Conservation (phyloP, 2,329 filamentous ascomycete species). For the Cladosporium cucumerinum region DNA sequence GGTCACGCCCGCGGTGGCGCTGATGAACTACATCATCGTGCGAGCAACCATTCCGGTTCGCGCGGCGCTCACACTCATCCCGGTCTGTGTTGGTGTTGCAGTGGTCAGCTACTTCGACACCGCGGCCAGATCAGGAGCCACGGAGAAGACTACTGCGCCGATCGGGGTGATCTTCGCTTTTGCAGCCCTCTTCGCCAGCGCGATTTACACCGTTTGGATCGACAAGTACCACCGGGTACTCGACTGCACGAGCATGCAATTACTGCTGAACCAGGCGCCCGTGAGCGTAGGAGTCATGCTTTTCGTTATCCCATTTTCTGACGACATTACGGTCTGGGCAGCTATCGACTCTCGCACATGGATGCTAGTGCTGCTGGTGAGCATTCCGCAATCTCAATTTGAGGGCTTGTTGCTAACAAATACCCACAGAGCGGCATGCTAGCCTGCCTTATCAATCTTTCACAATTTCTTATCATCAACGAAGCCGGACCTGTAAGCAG, state of each 20-base stretch:
- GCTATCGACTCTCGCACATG: slow-evolving; percentile 42
- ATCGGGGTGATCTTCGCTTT: slow-evolving; percentile 65
- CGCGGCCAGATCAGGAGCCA: slow-evolving; percentile 38
- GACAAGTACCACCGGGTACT: slow-evolving; percentile 63
- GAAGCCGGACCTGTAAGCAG: slow-evolving; percentile 34
- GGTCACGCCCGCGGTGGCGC: slow-evolving; percentile 62
- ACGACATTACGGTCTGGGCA: slow-evolving; percentile 58
- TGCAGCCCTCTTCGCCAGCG: slow-evolving; percentile 60
- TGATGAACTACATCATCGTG: slow-evolving; percentile 64
- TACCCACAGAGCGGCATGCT: slow-evolving; percentile 57
- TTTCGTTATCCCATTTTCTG: slow-evolving; percentile 64
- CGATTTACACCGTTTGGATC: slow-evolving; percentile 68
- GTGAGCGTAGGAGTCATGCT: slow-evolving; percentile 61
- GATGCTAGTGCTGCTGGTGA: slow-evolving; percentile 55
- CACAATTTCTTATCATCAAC: slow-evolving; percentile 36
- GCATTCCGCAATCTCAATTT: slow-evolving; percentile 21
- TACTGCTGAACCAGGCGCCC: slow-evolving; percentile 66
- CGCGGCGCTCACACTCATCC: slow-evolving; percentile 54
- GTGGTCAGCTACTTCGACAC: slow-evolving; percentile 68
- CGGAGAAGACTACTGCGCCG: slow-evolving; percentile 52
- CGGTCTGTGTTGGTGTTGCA: slow-evolving; percentile 62
- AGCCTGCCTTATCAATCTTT: slow-evolving; percentile 60
- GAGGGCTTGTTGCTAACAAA: slow-evolving; percentile 11
- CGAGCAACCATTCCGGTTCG: slow-evolving; percentile 52
- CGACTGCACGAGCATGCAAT: slow-evolving; percentile 65